Evolutionary conservation across 768 basidiomycete genomes (phyloP).

Genomic region (Udeniomyces megalosporus): DNA sequence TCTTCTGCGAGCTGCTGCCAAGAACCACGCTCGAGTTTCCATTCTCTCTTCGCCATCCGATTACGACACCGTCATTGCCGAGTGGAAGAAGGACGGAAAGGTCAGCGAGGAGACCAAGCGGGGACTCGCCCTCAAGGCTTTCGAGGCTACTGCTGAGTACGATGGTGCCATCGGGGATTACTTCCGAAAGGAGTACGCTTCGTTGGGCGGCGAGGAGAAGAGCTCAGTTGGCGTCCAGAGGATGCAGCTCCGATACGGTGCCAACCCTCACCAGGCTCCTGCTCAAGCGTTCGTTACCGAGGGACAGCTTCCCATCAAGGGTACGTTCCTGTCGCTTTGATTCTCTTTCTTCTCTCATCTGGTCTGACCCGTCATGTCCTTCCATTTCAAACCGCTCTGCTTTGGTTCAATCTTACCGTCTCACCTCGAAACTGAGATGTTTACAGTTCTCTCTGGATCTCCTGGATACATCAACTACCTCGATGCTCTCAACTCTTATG

Average conservation of each 20-base stretch:
- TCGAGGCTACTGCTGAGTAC: slow-evolving; percentile 87
- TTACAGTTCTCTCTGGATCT: slow-evolving; percentile 71
- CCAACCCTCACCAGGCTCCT: slow-evolving; percentile 97
- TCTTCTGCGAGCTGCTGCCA: slow-evolving; percentile 89
- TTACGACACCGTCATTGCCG: slow-evolving; percentile 62
- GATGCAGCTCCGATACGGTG: slow-evolving; percentile 77
- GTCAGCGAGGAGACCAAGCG: slow-evolving; percentile 55
- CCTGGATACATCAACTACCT: slow-evolving; percentile 98
- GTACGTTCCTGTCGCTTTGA: slow-evolving; percentile 31
- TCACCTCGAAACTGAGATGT: background rate
- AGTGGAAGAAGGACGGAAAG: slow-evolving; percentile 58
- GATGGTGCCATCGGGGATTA: slow-evolving; percentile 92
- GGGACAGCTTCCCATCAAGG: slow-evolving; percentile 85
- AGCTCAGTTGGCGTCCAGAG: slow-evolving; percentile 51
- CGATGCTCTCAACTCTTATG: slow-evolving; percentile 93
- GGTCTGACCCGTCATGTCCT: background rate
- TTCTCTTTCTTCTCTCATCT: background rate
- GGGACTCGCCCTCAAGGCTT: slow-evolving; percentile 85
- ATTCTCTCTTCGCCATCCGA: slow-evolving; percentile 46
- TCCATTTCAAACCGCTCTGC: background rate
- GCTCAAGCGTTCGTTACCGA: slow-evolving; percentile 86
- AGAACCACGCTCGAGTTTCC: slow-evolving; percentile 87
- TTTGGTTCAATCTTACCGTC: slow-evolving; percentile 6
- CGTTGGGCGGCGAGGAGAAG: slow-evolving; percentile 50
- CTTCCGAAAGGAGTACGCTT: slow-evolving; percentile 89